Evolutionary conservation across 2,329 filamentous ascomycete genomes (phyloP), one percentile per base, ranked within the genome.

Genomic region (Lecanicillium sp.): DNA sequence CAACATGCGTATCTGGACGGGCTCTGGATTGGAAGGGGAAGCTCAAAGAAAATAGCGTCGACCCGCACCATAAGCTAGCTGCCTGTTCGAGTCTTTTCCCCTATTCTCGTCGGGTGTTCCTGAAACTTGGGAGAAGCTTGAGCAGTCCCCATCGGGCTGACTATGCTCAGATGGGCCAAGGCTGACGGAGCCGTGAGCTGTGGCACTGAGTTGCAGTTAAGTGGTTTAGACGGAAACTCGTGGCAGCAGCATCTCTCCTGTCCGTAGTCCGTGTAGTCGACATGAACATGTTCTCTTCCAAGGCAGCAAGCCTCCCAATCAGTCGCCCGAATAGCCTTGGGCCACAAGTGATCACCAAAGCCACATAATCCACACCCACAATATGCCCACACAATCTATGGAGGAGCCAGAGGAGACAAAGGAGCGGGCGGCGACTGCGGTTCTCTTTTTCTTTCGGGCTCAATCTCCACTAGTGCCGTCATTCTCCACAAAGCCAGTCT

Each of bases 291-390:
- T 19, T 30, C 23, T 19, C n/a, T 27, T 30, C 11, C 23, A 33
- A 14, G 10, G 19, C 20, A 26, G 24, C 15, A 3, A 23, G 5
- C 36, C 21, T 5, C 3, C 9, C 40, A 4, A n/a, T 9, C 32
- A n/a, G 9, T 8, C 12, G 24, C 38, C 24, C 29, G 38, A 8
- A 10, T 6, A 3, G 17, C 5, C 15, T 9, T 17, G 30, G 30
- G 30, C 41, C 41, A 35, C 42, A 38, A 45, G 33, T 45, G 43
- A 44, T 44, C 15, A 44, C 21, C 32, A 32, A 44, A 41, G 39
- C 39, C 39, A 41, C 39, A 41, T 5, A 44, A 44, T 26, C 42
- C 32, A 44, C 42, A 36, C 9, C 30, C n/a, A n/a, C n/a, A n/a
- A n/a, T n/a, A n/a, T 33, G 30, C 10, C 30, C 30, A 33, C 30